Conservation (phyloP, 2,329 filamentous ascomycete genomes). For the Drechslerella dactyloides region DNA sequence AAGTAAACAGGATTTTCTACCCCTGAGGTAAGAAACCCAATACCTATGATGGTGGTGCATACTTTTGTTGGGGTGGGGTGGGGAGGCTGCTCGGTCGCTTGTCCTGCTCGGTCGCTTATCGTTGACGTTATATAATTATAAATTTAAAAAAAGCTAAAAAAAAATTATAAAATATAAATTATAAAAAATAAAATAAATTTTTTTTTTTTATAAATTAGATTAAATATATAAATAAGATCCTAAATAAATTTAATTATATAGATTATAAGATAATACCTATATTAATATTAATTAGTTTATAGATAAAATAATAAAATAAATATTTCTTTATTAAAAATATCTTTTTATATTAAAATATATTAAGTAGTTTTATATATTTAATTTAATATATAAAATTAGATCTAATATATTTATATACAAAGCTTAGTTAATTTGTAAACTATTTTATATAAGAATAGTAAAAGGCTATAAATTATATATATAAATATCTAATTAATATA, state of each 20-base stretch:
- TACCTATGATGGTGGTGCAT: too few relatives aligned
- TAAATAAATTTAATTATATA: slow-evolving; percentile 10
- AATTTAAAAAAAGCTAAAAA: slow-evolving; percentile 7
- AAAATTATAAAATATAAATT: slow-evolving; percentile 13
- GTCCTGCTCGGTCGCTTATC: too few relatives aligned
- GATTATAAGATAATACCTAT: neutral
- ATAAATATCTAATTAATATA: slow-evolving; percentile 21
- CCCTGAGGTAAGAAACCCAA: too few relatives aligned
- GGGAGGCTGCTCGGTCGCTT: too few relatives aligned
- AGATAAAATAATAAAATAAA: too few relatives aligned
- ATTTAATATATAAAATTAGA: slow-evolving; percentile 13
- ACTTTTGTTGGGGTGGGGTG: too few relatives aligned
- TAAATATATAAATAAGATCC: slow-evolving; percentile 2
- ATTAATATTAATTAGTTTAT: neutral
- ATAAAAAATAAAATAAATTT: slow-evolving; percentile 1
- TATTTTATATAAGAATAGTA: slow-evolving; percentile 23
- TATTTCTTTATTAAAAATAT: too few relatives aligned
- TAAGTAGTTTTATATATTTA: slow-evolving; percentile 1
- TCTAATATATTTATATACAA: slow-evolving; percentile 17
- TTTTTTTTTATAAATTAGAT: slow-evolving; percentile 3
- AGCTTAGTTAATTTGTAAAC: slow-evolving; percentile 15
- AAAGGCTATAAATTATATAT: slow-evolving; percentile 33
- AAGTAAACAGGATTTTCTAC: too few relatives aligned
- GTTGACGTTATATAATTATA: too few relatives aligned
- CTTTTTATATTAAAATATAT: too few relatives aligned